Evolutionary conservation across 1,139 yeast species (phyloP), one percentile per base, ranked within the genome.

Genomic region (Meyerozyma athensensis): DNA sequence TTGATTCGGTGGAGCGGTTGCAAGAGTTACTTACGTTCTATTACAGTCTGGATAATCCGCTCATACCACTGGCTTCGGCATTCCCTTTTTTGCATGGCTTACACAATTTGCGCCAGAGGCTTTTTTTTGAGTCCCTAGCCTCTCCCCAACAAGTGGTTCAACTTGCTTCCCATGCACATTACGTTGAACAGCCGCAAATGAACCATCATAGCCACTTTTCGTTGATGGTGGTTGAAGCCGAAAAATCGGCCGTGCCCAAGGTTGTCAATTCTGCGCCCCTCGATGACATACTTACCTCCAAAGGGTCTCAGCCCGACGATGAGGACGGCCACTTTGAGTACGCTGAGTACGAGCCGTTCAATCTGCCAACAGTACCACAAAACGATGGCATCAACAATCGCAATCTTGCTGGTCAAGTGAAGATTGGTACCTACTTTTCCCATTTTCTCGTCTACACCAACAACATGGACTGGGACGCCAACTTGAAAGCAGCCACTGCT

Each of bases 71-170:
- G 4, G 39, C 41, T 19, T 24, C 9, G 21, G 36, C 63, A 44
- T 66, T 67, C 38, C 73, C 73, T 1, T 66, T 61, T 40, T 52
- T 66, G 33, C 72, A 66, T 48, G 72, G 70, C 0, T 46, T 65
- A 30, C 47, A 50, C 39, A 54, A 50, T 34, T 35, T 48, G 8
- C 48, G 50, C 34, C 71, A 64, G 43, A 52, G 66, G 22, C 53
- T 54, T 1, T 65, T 51, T 43, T 58, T 55, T 39, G 43, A 45
- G 28, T 24, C 28, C 9, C 13, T 12, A 9, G 28, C 28, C 8
- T 12, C 16, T 8, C 18, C 28, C 7, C 28, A 24, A 5, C 17
- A 24, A 8, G 17, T 24, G 28, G 12, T 12, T 7, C 12, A 5
- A 17, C 28, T 24, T 24, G 28, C 28, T 24, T 10, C 14, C 17